A percentile compares a stretch with the other conserved stretches of the same genome.
Evolutionary conservation across 2,329 filamentous ascomycete species (phyloP).

Genomic region (Periconia digitata): DNA sequence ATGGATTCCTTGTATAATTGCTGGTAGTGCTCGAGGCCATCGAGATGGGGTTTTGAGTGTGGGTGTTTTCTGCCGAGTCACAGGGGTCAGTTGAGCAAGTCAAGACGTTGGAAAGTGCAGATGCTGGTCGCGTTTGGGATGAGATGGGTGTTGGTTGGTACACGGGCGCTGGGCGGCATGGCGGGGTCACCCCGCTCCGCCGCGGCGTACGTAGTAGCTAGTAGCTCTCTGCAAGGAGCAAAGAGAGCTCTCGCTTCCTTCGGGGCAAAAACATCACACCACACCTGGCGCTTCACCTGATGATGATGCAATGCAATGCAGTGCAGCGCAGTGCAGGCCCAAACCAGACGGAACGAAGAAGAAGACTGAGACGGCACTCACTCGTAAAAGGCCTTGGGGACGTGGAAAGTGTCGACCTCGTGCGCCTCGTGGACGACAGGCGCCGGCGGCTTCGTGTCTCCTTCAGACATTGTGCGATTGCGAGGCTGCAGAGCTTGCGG

Average conservation of each 20-base stretch:
- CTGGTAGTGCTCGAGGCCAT: slow-evolving; percentile 63
- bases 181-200: slow-evolving; percentile 40
- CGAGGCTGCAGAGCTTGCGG: neutral
- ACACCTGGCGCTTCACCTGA: slow-evolving; percentile 13
- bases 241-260: too few relatives aligned
- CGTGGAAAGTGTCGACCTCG: slow-evolving; percentile 70
- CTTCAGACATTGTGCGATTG: slow-evolving; percentile 47
- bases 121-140: slow-evolving; percentile 8
- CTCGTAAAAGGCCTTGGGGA: slow-evolving; percentile 54
- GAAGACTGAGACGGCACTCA: slow-evolving; percentile 24
- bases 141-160: neutral
- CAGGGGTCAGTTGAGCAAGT: slow-evolving; percentile 8
- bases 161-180: slow-evolving; percentile 10
- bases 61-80: slow-evolving; percentile 57
- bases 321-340: slow-evolving; percentile 16
- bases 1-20: slow-evolving; percentile 80
- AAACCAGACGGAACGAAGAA: slow-evolving; percentile 7
- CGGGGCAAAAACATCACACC: slow-evolving; percentile 9
- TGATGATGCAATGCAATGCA: slow-evolving; percentile 23
- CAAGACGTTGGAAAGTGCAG: neutral
- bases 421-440: slow-evolving; percentile 72
- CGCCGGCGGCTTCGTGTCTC: slow-evolving; percentile 40
- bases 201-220: slow-evolving; percentile 12
- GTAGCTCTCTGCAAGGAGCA: neutral
- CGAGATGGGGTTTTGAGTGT: slow-evolving; percentile 58